These are phyloP conservation scores for Fistulinella prunicolor DNA, from an alignment of 768 basidiomycete genomes.

Conservation along the genomic window DNA sequence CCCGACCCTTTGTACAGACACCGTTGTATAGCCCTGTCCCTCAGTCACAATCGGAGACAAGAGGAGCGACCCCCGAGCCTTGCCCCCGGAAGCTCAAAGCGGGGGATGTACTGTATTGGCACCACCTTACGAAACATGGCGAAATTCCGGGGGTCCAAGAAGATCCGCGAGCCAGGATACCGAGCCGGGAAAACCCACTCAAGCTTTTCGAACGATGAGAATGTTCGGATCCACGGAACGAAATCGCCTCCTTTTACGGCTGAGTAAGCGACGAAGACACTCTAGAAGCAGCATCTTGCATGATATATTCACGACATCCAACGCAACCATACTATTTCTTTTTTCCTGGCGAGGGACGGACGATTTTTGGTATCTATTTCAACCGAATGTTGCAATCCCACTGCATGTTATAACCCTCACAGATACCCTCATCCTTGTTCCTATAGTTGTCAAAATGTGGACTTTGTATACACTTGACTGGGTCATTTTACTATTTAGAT, in stretches of 20 bases:
- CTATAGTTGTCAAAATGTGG: slow-evolving; percentile 26
- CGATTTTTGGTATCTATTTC: slow-evolving; percentile 30
- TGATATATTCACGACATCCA: slow-evolving; percentile 27
- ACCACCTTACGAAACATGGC: slow-evolving; percentile 66
- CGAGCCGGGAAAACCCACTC: slow-evolving; percentile 5
- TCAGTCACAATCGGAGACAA: slow-evolving; percentile 12
- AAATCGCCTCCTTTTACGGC: slow-evolving; percentile 6
- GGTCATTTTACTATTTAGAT: slow-evolving; percentile 20
- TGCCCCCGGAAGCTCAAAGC: slow-evolving; percentile 42
- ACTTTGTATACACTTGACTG: slow-evolving; percentile 17
- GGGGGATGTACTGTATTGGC: slow-evolving; percentile 73
- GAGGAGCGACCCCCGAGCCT: slow-evolving; percentile 20
- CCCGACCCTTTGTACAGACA: slow-evolving; percentile 15
- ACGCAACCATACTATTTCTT: slow-evolving; percentile 14
- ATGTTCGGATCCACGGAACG: slow-evolving; percentile 10
- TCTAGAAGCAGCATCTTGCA: slow-evolving; percentile 14
- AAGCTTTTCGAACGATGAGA: slow-evolving; percentile 29
- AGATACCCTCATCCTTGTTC: slow-evolving; percentile 33
- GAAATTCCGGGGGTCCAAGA: slow-evolving; percentile 70
- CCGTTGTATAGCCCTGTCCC: slow-evolving; percentile 9
- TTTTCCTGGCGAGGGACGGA: slow-evolving; percentile 18
- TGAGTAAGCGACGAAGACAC: slow-evolving; percentile 5
- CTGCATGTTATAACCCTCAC: slow-evolving; percentile 29
- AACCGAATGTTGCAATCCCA: slow-evolving; percentile 24
- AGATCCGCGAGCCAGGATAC: slow-evolving; percentile 50